Evolutionary conservation across 192 early-diverging fungal species (phyloP), one percentile per base, ranked within the genome.

Genomic region (Nowakowskiella sp.): DNA sequence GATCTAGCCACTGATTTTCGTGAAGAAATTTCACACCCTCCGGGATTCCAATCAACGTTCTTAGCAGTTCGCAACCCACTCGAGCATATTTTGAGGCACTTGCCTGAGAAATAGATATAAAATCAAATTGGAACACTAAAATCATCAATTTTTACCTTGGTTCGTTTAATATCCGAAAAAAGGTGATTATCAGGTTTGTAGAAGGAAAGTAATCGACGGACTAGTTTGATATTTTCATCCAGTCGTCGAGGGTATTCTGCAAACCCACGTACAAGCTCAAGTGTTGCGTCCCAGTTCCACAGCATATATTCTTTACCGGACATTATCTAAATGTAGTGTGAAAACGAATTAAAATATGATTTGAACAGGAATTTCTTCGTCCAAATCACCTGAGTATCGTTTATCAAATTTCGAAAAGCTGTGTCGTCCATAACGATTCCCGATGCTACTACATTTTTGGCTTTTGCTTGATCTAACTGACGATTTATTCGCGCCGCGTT

Each of bases 271-370:
- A 92, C 65, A 13, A 91, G 65, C 47, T 88, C 86, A 49, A 77
- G 58, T 21, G 89, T 80, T 22, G 66, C 68, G 27, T 86, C 82
- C 87, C 84, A 92, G 19, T 74, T 72, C 89, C 89, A 92, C 52
- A 85, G 84, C 9, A 78, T 64, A 54, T 72, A 76, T 19, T 92
- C 89, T 47, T 87, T 89, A 5, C 78, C 71, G 42, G 58, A 76
- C 5, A 88, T 30, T 13, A 87, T 79, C 78, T 82, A 67, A 22
- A 39, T 22, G 1, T 53, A 33, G 25, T 24, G 56, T 21, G 32
- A 10, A 21, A 1, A 2, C 16, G 9, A 30, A 23, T 26, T 42
- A 59, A n/a, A 64, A 23, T 22, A 27, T 68, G 2, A 16, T n/a
- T 57, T 27, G 8, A 24, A 39, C n/a, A 65, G 9, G 47, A 33